These are phyloP conservation scores for Thalia dealbata DNA, from an alignment of 176 grass and related monocot genomes.

Conservation along the genomic window DNA sequence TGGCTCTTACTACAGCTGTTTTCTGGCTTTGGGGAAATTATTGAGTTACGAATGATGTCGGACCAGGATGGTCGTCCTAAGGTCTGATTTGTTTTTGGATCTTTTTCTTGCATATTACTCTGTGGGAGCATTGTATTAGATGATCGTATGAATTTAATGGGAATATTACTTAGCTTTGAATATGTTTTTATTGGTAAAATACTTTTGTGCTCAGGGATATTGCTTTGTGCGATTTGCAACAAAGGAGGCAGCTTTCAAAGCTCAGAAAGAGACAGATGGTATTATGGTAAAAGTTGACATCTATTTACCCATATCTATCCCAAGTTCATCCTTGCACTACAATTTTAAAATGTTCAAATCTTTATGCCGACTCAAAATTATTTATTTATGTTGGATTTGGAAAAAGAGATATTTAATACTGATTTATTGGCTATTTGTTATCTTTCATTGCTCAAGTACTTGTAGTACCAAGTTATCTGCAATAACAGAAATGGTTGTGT, in stretches of 20 bases:
- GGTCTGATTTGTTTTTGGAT: conserved; percentile 32
- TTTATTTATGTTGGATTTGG: too few relatives aligned
- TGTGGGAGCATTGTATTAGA: neutral
- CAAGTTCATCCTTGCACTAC: too few relatives aligned
- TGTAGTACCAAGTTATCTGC: too few relatives aligned
- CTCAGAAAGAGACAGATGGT: conserved; percentile 54
- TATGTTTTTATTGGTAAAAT: neutral
- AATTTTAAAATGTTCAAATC: too few relatives aligned
- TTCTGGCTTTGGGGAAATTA: conserved; percentile 63
- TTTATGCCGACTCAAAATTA: too few relatives aligned
- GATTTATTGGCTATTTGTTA: too few relatives aligned
- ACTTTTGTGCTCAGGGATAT: conserved; percentile 50
- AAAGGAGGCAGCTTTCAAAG: conserved; percentile 47
- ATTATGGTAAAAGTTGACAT: conserved; percentile 33
- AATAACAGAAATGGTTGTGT: too few relatives aligned
- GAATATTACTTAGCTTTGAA: neutral
- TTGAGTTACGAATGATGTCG: conserved; percentile 55
- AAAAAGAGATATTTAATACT: too few relatives aligned
- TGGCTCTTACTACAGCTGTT: conserved; percentile 50
- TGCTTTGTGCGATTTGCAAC: conserved; percentile 62
- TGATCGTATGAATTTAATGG: neutral
- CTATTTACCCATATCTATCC: neutral
- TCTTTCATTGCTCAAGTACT: too few relatives aligned
- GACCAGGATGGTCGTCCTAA: conserved; percentile 52
- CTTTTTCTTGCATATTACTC: conserved; percentile 11